Evolutionary conservation across 2,329 filamentous ascomycete species (phyloP).

Genomic region (Colletotrichum costaricense): DNA sequence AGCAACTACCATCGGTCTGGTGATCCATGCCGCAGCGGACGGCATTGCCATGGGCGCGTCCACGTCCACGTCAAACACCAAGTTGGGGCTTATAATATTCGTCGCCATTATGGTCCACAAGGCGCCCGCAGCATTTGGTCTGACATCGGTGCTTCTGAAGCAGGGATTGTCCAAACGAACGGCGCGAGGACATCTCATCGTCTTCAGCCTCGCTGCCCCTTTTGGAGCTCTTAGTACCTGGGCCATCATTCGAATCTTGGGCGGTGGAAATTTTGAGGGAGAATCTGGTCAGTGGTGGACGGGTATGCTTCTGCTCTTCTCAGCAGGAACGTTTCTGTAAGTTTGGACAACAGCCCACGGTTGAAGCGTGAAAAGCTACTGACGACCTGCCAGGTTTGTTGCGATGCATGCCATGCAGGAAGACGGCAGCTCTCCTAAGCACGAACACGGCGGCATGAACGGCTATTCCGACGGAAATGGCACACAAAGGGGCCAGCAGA

Average conservation of each 20-base stretch:
- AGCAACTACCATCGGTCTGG: constrained; percentile 91
- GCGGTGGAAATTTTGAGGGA: constrained; percentile 68
- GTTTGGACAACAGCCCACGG: constrained; percentile 44
- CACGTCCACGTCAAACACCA: constrained; percentile 77
- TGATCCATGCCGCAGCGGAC: constrained; percentile 95
- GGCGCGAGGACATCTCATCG: constrained; percentile 84
- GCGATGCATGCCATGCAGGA: constrained; percentile 99
- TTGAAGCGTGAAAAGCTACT: not conserved
- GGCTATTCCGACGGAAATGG: constrained; percentile 58
- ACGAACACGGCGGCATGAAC: constrained; percentile 64
- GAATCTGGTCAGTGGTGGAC: constrained; percentile 85
- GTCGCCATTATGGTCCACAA: constrained; percentile 98
- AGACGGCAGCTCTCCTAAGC: constrained; percentile 61
- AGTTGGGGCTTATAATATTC: constrained; percentile 91
- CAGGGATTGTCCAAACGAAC: constrained; percentile 90
- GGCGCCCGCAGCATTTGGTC: constrained; percentile 92
- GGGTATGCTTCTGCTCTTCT: constrained; percentile 93
- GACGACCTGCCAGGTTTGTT: constrained; percentile 75
- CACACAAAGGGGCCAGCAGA: constrained; percentile 62
- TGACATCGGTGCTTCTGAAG: constrained; percentile 90
- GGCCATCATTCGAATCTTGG: constrained; percentile 79
- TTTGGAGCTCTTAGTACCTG: constrained; percentile 87
- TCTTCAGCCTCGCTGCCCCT: constrained; percentile 93
- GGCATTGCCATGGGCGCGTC: constrained; percentile 96
- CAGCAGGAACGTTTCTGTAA: constrained; percentile 94